These are phyloP conservation scores for Microstegium vimineum DNA, from an alignment of 176 grass and related monocot genomes.

Conservation along the genomic window DNA sequence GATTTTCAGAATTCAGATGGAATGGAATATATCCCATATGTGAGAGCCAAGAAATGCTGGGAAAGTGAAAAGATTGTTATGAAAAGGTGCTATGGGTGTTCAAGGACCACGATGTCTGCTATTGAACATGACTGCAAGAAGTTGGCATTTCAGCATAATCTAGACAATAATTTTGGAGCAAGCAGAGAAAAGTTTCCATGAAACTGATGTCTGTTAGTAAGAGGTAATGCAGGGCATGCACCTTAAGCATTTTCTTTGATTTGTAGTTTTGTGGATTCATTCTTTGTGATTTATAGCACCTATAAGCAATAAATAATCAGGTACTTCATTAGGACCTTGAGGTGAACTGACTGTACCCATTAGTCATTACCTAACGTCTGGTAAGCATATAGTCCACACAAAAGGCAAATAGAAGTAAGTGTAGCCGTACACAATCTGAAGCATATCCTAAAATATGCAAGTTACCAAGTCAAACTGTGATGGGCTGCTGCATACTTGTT, in stretches of 20 bases:
- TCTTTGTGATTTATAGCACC: neutral
- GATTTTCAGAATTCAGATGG: constrained; percentile 41
- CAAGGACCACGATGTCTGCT: constrained; percentile 40
- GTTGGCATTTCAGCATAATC: constrained; percentile 47
- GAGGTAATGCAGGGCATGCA: constrained; percentile 31
- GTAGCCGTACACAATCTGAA: neutral
- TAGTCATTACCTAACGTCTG: neutral
- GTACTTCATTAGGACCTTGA: neutral
- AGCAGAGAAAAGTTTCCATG: constrained; percentile 29
- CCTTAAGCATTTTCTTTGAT: neutral
- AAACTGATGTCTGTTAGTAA: constrained; percentile 52
- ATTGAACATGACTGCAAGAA: constrained; percentile 50
- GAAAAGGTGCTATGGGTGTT: constrained; percentile 37
- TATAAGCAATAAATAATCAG: neutral
- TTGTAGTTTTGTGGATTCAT: neutral
- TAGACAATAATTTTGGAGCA: constrained; percentile 45
- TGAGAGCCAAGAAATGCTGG: constrained; percentile 47
- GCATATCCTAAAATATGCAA: neutral
- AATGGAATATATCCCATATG: constrained; percentile 36
- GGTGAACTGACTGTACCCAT: neutral
- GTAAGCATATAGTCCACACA: neutral
- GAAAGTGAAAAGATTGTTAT: constrained; percentile 50
- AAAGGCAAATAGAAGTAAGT: neutral
- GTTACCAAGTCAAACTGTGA: neutral
- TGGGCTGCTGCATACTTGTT: neutral